A percentile compares a stretch with the other conserved stretches of the same genome.
Evolutionary conservation across 1,284 basidiomycete genomes (phyloP).

Genomic region (Tranzscheliella williamsii): DNA sequence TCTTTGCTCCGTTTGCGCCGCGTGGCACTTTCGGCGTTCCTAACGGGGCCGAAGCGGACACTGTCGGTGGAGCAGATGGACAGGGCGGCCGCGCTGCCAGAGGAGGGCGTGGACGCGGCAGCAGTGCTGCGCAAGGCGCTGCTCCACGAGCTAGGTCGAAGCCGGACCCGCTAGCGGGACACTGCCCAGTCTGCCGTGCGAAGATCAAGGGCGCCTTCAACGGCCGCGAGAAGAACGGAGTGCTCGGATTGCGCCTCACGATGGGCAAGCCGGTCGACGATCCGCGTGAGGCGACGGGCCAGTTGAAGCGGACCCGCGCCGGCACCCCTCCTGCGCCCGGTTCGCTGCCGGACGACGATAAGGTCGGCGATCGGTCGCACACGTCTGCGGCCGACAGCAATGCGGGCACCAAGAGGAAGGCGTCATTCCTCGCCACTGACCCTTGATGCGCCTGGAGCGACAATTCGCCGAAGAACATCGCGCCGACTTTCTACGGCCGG

Average conservation of each 20-base stretch:
- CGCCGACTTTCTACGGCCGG: too few species aligned
- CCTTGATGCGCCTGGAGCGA: too few species aligned
- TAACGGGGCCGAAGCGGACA: conserved; percentile 2
- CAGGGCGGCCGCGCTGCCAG: conserved; percentile 8
- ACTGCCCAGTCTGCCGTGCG: conserved; percentile 51
- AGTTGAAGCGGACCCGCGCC: too few species aligned
- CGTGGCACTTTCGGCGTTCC: too few species aligned
- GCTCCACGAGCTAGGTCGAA: neutral
- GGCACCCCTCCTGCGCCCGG: too few species aligned
- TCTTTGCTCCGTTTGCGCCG: conserved; percentile 33
- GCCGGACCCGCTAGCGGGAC: conserved; percentile 41
- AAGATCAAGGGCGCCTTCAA: conserved; percentile 50
- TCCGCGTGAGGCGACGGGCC: conserved; percentile 21
- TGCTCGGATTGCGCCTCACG: conserved; percentile 42
- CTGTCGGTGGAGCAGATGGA: neutral
- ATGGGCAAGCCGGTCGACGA: conserved; percentile 42
- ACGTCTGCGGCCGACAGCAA: too few species aligned
- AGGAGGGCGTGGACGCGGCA: conserved; percentile 2
- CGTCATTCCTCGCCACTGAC: too few species aligned
- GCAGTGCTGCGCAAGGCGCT: conserved; percentile 6
- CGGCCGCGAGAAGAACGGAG: conserved; percentile 25
- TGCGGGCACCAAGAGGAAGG: too few species aligned
- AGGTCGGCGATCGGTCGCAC: too few species aligned
- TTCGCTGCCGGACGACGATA: too few species aligned
- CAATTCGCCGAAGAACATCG: too few species aligned